Evolutionary conservation across 108 stramenopile genomes (phyloP).

Genomic region (Cyclotella sp.): DNA sequence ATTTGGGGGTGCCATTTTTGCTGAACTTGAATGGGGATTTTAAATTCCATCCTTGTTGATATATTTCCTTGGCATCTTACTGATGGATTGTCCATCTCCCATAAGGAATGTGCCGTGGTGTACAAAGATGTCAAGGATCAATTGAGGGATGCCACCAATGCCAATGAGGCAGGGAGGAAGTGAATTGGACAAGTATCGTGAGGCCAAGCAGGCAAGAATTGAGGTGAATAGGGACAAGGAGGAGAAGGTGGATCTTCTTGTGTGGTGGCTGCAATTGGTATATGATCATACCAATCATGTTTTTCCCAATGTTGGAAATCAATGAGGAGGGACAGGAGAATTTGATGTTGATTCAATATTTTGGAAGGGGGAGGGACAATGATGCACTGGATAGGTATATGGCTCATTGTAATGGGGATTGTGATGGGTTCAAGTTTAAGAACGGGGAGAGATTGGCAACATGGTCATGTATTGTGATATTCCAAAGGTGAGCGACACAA

Average conservation of each 20-base stretch:
- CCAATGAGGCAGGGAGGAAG: slow-evolving; percentile 84
- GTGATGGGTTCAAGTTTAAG: slow-evolving; percentile 68
- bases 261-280: slow-evolving; percentile 63
- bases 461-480: slow-evolving; percentile 92
- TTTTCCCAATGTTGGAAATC: slow-evolving; percentile 63
- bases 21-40: too few species aligned
- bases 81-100: too few species aligned
- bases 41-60: too few species aligned
- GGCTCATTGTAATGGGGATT: slow-evolving; percentile 85
- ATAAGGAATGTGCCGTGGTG: slow-evolving; percentile 88
- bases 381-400: slow-evolving; percentile 85
- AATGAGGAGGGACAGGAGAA: slow-evolving; percentile 86
- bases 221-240: slow-evolving; percentile 69
- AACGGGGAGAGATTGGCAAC: slow-evolving; percentile 88
- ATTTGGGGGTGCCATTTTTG: too few species aligned
- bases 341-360: slow-evolving; percentile 88
- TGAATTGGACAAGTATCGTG: slow-evolving; percentile 62
- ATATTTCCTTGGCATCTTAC: too few species aligned
- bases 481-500: slow-evolving; percentile 42
- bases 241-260: slow-evolving; percentile 62
- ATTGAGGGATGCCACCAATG: slow-evolving; percentile 78
- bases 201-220: slow-evolving; percentile 87
- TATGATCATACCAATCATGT: slow-evolving; percentile 84
- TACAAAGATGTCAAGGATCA: slow-evolving; percentile 54
- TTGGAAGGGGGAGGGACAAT: slow-evolving; percentile 76